phyloP scores from a whole-genome alignment of 2,329 filamentous ascomycete species.

The Nothopassalora personata region DNA sequence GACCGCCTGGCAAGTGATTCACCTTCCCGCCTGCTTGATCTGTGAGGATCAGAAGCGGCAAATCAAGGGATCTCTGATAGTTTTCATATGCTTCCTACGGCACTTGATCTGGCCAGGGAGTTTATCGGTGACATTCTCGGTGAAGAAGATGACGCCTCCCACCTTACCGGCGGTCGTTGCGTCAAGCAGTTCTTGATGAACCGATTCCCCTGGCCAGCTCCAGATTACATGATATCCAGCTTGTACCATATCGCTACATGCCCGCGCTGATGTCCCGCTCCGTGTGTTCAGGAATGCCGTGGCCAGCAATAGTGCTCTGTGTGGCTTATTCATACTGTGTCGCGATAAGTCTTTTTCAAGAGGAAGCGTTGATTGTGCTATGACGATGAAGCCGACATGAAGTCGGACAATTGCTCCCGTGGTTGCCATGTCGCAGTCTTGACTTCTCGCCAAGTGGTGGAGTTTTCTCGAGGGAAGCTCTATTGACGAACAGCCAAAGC shows the following conservation, averaged over 20 bases:
- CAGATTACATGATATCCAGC: conserved; percentile 17
- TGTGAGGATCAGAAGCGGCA: conserved; percentile 14
- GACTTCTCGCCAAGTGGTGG: neutral
- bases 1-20: conserved; percentile 15
- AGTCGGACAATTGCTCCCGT: no score
- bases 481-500: neutral
- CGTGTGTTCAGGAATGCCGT: neutral
- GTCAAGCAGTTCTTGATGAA: conserved; percentile 8
- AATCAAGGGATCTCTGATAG: conserved; percentile 8
- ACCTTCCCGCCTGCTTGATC: conserved; percentile 18
- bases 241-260: neutral
- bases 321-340: neutral
- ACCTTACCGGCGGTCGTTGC: conserved; percentile 11
- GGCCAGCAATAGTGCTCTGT: neutral
- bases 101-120: conserved; percentile 9
- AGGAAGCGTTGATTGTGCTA: no score
- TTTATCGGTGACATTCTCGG: conserved; percentile 12
- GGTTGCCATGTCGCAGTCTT: neutral
- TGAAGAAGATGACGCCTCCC: conserved; percentile 18
- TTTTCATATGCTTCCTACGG: conserved; percentile 12
- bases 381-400: no score
- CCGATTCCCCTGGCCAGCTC: conserved; percentile 9
- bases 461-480: neutral
- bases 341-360: neutral
- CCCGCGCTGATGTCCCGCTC: neutral